phyloP scores from a whole-genome alignment of 2,329 filamentous ascomycete species.

The Phialocephala sp. region DNA sequence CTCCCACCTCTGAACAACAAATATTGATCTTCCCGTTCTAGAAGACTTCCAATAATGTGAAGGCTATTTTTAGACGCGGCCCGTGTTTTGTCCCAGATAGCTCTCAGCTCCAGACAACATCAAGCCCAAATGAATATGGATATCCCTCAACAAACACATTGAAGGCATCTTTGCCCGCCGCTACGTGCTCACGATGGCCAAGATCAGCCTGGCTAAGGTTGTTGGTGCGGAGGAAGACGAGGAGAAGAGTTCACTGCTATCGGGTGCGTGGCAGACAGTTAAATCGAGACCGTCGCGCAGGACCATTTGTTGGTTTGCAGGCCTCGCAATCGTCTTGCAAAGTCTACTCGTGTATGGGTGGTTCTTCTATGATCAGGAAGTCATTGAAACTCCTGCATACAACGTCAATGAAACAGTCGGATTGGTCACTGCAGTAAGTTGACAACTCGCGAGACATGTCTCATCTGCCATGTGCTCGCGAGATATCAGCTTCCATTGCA shows the following conservation, averaged over 20 bases:
- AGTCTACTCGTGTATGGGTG: constrained; percentile 7
- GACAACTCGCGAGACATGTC: background rate
- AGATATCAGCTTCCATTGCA: background rate
- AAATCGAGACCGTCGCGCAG: background rate
- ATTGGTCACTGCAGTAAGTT: constrained; percentile 15
- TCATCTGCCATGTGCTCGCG: background rate
- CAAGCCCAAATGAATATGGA: background rate
- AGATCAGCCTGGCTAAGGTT: constrained; percentile 12
- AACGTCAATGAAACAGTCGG: constrained; percentile 14
- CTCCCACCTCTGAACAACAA: background rate
- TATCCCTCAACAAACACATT: background rate
- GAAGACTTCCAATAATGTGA: background rate
- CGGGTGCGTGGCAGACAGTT: background rate
- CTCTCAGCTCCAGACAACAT: background rate
- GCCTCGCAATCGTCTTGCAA: constrained; percentile 3
- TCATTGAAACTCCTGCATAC: constrained; percentile 6
- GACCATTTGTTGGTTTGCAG: constrained; percentile 6
- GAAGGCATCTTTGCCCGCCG: constrained; percentile 5
- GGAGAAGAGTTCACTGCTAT: constrained; percentile 12
- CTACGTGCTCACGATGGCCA: constrained; percentile 7
- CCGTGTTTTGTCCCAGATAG: background rate
- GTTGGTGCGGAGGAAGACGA: background rate
- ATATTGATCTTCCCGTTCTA: background rate
- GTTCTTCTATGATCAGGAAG: constrained; percentile 12
- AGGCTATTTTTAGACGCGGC: constrained; percentile 1